phyloP scores from a whole-genome alignment of 352 stramenopile genomes.

The Hyaloperonospora arabidopsidis region DNA sequence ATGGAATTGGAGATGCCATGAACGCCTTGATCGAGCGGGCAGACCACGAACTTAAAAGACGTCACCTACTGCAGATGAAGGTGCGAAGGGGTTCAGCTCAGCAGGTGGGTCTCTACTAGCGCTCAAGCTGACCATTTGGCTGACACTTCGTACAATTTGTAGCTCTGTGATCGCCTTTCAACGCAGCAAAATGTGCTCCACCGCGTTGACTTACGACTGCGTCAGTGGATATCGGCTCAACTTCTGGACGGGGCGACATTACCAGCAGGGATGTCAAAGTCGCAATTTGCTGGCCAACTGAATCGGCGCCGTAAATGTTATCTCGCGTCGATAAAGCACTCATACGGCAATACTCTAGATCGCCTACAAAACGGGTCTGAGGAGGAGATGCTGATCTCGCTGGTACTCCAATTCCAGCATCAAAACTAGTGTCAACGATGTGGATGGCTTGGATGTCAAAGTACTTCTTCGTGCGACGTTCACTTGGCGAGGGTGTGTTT shows the following conservation, averaged over 20 bases:
- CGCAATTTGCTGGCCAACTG: slow-evolving; percentile 25
- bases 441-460: background rate
- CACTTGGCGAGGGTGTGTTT: slow-evolving; percentile 52
- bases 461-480: slow-evolving; percentile 6
- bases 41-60: slow-evolving; percentile 7
- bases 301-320: slow-evolving; percentile 41
- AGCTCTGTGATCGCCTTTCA: slow-evolving; percentile 30
- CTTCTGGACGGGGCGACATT: slow-evolving; percentile 18
- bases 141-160: background rate
- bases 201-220: slow-evolving; percentile 46
- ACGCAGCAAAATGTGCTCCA: slow-evolving; percentile 35
- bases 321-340: slow-evolving; percentile 30
- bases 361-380: slow-evolving; percentile 4
- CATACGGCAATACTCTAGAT: slow-evolving; percentile 2
- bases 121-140: background rate
- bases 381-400: slow-evolving; percentile 14
- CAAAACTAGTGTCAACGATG: slow-evolving; percentile 18
- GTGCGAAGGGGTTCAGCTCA: slow-evolving; percentile 4
- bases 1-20: slow-evolving; percentile 11
- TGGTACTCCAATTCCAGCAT: slow-evolving; percentile 21
- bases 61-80: background rate
- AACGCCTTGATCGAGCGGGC: slow-evolving; percentile 16
- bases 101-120: slow-evolving; percentile 12
- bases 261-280: slow-evolving; percentile 6
- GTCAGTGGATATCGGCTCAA: slow-evolving; percentile 45